Evolutionary conservation across 805 yeast genomes (phyloP), one percentile per base, ranked within the genome.

Genomic region (Isabelozyma rhagii): DNA sequence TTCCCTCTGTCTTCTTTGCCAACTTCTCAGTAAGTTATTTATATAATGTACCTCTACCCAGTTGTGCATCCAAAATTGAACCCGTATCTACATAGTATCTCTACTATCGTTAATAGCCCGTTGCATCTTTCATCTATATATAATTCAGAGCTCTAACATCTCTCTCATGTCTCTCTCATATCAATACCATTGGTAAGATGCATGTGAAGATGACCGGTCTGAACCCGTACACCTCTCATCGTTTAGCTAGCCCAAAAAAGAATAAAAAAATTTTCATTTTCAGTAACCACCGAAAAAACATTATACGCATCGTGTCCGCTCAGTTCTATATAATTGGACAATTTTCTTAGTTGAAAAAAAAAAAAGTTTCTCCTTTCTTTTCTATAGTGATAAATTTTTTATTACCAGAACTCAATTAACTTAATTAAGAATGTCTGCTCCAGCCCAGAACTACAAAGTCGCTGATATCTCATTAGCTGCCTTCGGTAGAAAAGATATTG

Each of bases 401-500:
- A n/a, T n/a, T 38, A 38, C 43, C 27, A 41, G 10, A 10, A 2
- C 25, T 18, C 43, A 17, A 41, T 11, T 18, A 41, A 41, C 9
- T n/a, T 8, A 17, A 17, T 17, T 15, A 41, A 15, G 5, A 28
- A 63, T 63, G 68, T 71, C 77, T 56, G 67, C 75, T 62, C 76
- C 77, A 56, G 76, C 78, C 53, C 63, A 68, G 63, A 87, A 84
- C 77, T 94, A 83, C 83, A 93, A 94, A 78, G 97, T 93, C 73
- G 96, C 97, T 66, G 99, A 93, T 77, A 88, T 94, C 77, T 89
- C 97, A 64, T 84, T 93, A 60, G 98, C 99, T 70, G 99, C 99
- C 71, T 93, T 94, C 77, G 99, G 99, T 80, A 91, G 99, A 83
- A 94, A 93, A 79, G 99, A 93, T 79, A 94, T 93, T 67, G 97